Evolutionary conservation across 352 stramenopile genomes (phyloP).

Genomic region (Globisporangium camurandrum): DNA sequence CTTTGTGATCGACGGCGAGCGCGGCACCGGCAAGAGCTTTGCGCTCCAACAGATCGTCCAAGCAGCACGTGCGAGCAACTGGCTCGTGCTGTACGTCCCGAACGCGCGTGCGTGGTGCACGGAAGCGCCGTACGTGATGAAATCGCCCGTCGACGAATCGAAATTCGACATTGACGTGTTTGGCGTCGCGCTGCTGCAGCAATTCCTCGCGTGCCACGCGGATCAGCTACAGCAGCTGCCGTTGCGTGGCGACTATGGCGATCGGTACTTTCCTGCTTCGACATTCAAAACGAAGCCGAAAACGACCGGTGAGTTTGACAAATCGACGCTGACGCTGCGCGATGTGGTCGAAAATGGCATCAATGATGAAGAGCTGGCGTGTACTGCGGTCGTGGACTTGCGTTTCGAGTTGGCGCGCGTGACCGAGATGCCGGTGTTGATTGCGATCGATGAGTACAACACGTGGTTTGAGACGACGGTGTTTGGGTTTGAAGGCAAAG

Average conservation of each 20-base stretch:
- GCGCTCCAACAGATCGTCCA: slow-evolving; percentile 85
- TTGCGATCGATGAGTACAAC: slow-evolving; percentile 88
- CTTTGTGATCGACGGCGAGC: slow-evolving; percentile 76
- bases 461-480: slow-evolving; percentile 81
- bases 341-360: slow-evolving; percentile 77
- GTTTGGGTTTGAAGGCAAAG: slow-evolving; percentile 79
- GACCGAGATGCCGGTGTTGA: slow-evolving; percentile 80
- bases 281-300: slow-evolving; percentile 72
- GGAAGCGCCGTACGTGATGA: slow-evolving; percentile 81
- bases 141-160: slow-evolving; percentile 60
- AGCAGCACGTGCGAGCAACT: slow-evolving; percentile 77
- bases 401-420: slow-evolving; percentile 67
- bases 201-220: slow-evolving; percentile 70
- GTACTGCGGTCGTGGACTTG: slow-evolving; percentile 71
- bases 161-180: slow-evolving; percentile 87
- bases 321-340: slow-evolving; percentile 53
- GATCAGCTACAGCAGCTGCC: slow-evolving; percentile 57
- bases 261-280: slow-evolving; percentile 77
- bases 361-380: slow-evolving; percentile 77
- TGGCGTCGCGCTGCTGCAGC: slow-evolving; percentile 69
- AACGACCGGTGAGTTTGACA: slow-evolving; percentile 39
- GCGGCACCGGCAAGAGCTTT: slow-evolving; percentile 77
- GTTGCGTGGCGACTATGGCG: slow-evolving; percentile 61
- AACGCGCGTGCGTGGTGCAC: slow-evolving; percentile 68
- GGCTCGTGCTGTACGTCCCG: slow-evolving; percentile 81